Conservation (phyloP, 2,329 filamentous ascomycete species). For the Periconia macrospinosa region DNA sequence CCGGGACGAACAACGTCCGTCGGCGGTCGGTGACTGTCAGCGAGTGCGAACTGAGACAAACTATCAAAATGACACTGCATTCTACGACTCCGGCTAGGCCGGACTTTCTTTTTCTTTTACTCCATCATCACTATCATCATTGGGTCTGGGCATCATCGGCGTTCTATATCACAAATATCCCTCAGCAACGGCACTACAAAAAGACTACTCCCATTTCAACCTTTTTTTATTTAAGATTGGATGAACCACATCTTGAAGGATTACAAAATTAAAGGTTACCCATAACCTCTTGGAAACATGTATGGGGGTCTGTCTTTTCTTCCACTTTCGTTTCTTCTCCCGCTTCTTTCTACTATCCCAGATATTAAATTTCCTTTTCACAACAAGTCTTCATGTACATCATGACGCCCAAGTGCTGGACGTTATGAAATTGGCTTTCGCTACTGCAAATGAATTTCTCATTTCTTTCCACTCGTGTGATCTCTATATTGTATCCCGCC, state of each 20-base stretch:
- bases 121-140: conserved; percentile 16
- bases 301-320: too few species aligned
- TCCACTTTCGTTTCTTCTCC: neutral
- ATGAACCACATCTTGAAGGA: neutral
- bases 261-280: neutral
- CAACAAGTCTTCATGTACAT: conserved; percentile 20
- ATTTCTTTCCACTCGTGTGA: neutral
- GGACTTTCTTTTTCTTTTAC: neutral
- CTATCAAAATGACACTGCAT: conserved; percentile 9
- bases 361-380: conserved; percentile 9
- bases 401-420: conserved; percentile 42
- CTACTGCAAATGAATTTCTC: conserved; percentile 8
- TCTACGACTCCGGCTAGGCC: neutral
- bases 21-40: conserved; percentile 35
- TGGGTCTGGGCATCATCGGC: conserved; percentile 33
- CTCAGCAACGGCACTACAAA: neutral
- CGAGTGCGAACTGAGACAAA: conserved; percentile 4
- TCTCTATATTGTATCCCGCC: conserved; percentile 14
- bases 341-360: too few species aligned
- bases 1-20: conserved; percentile 30
- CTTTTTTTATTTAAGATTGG: neutral
- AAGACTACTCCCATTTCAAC: neutral
- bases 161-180: conserved; percentile 27
- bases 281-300: too few species aligned
- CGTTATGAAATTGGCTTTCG: conserved; percentile 29